phyloP scores from a whole-genome alignment of 805 yeast genomes.

The Candida verbasci region DNA sequence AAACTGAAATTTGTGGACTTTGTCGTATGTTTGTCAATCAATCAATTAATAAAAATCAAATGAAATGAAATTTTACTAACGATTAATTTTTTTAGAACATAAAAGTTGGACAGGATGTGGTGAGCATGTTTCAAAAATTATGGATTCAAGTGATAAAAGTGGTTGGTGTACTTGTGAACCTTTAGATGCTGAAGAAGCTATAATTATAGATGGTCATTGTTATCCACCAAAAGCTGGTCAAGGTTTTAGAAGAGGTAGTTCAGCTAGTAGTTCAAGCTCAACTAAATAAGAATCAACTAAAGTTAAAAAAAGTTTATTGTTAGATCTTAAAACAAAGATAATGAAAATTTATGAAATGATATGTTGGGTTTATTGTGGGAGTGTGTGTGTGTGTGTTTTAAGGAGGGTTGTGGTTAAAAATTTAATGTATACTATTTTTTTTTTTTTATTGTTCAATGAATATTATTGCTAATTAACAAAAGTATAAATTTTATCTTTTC shows the following conservation, averaged over 20 bases:
- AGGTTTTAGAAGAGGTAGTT: slow-evolving; percentile 29
- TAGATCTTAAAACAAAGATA: too few relatives aligned
- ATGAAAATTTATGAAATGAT: too few relatives aligned
- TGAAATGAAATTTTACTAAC: neutral
- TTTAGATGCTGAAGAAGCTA: slow-evolving; percentile 29
- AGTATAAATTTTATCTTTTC: too few relatives aligned
- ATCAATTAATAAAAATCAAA: slow-evolving; percentile 8
- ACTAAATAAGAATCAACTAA: slow-evolving; percentile 1
- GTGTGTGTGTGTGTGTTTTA: too few relatives aligned
- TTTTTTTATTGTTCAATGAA: too few relatives aligned
- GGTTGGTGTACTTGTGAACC: slow-evolving; percentile 56
- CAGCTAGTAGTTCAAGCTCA: too few relatives aligned
- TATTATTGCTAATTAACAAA: too few relatives aligned
- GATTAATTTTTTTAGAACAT: slow-evolving; percentile 17
- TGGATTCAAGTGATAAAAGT: slow-evolving; percentile 45
- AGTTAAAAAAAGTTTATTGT: too few relatives aligned
- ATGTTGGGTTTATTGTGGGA: too few relatives aligned
- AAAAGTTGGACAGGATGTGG: slow-evolving; percentile 69
- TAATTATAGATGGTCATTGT: slow-evolving; percentile 10
- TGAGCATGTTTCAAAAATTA: slow-evolving; percentile 47
- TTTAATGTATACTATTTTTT: too few relatives aligned
- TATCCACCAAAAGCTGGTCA: slow-evolving; percentile 65
- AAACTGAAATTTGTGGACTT: slow-evolving; percentile 33
- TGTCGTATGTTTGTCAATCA: slow-evolving; percentile 20
- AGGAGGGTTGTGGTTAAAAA: too few relatives aligned